These are phyloP conservation scores for Fusarium humuli DNA, from an alignment of 2,329 filamentous ascomycete species.

Conservation along the genomic window DNA sequence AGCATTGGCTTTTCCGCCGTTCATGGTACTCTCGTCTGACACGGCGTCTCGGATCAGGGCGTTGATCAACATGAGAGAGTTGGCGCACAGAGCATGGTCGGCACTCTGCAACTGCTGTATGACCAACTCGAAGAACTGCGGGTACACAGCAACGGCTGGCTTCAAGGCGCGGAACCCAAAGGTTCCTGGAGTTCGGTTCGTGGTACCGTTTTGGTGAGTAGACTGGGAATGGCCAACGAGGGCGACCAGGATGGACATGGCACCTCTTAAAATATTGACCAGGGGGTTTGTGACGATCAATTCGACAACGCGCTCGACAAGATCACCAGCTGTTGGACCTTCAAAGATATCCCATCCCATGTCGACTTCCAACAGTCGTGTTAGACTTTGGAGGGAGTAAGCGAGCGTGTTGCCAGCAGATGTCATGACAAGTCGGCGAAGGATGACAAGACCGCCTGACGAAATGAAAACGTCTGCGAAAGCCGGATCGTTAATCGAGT, in stretches of 20 bases:
- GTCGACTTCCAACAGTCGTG: constrained; percentile 89
- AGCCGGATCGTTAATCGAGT: constrained; percentile 92
- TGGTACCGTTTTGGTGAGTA: constrained; percentile 52
- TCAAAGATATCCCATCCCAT: constrained; percentile 96
- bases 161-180: constrained; percentile 94
- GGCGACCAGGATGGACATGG: constrained; percentile 95
- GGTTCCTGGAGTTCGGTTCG: constrained; percentile 63
- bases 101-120: constrained; percentile 92
- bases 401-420: constrained; percentile 94
- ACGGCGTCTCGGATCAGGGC: constrained; percentile 93
- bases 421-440: constrained; percentile 85
- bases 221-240: constrained; percentile 88
- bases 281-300: constrained; percentile 94
- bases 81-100: constrained; percentile 94
- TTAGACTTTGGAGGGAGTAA: constrained; percentile 91
- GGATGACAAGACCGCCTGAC: constrained; percentile 83
- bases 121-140: constrained; percentile 93
- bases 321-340: constrained; percentile 69
- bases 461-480: constrained; percentile 97
- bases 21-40: constrained; percentile 72
- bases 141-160: constrained; percentile 89
- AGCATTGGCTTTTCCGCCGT: constrained; percentile 46
- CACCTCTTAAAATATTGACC: constrained; percentile 95
- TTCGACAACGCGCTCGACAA: constrained; percentile 84
- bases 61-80: constrained; percentile 94